Base-by-base conservation (phyloP, 108 stramenopile genomes). In the Aureococcus anophagefferens region DNA sequence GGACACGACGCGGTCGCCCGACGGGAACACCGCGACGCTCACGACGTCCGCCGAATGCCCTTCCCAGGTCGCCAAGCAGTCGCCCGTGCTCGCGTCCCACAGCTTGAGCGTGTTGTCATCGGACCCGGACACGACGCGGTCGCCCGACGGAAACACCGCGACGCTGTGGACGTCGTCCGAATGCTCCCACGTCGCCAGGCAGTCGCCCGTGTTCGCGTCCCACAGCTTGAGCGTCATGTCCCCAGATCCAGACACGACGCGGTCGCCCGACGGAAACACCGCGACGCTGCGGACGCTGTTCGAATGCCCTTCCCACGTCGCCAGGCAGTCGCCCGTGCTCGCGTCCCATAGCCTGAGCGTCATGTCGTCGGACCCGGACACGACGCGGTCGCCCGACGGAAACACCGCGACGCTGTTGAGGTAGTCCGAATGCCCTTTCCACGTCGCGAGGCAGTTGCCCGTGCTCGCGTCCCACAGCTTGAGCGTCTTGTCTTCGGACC, bases 221-320 rank as follows among this genome's bases (percentile, higher is more conserved):
- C 94, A 98, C 70, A 96, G 79, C 46, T 95, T 81, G 35, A 89
- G 89, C 16, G 96, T 96, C 74, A 88, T 93, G 74, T 96, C 97
- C 63, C 89, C 89, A 67, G 87, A 77, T 9, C 93, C 95, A 18
- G 94, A 95, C 44, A 91, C 74, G 44, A 97, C 84, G 68, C 96
- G 96, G 80, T 91, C 93, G 82, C 84, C 83, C 72, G 96, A 95
- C 15, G 95, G 97, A 79, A 96, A 94, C 87, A 91, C 96, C 28
- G 81, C 81, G 16, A 95, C 91, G 33, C 86, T 86, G 74, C 91
- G 88, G 4, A 98, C 94, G 13, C 90, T 83, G 29, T 84, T 86
- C 29, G 88, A 76, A 77, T 98, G 97, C 21, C 97, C 97, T 31
- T 85, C 83, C 40, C 96, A 91, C 14, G 96, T 72, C 37, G 95